A percentile compares a stretch with the other conserved stretches of the same genome.
phyloP scores from a whole-genome alignment of 495 filamentous ascomycete genomes.

The Hypoxylon crocopeplum region DNA sequence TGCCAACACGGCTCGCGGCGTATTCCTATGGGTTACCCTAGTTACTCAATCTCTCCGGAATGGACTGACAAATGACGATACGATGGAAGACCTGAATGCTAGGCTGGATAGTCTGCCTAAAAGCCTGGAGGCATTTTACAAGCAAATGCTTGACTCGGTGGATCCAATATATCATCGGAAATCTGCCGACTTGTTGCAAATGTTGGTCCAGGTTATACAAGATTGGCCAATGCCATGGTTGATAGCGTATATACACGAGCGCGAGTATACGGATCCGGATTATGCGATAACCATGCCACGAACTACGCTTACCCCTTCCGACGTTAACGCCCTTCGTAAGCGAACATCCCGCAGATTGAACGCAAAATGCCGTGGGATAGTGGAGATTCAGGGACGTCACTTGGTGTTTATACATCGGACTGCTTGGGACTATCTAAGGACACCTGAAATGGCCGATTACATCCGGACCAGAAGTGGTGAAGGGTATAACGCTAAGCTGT shows the following conservation, averaged over 20 bases:
- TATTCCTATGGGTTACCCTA: slow-evolving; percentile 54
- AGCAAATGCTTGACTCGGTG: slow-evolving; percentile 25
- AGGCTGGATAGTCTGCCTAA: slow-evolving; percentile 38
- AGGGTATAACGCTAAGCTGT: background rate
- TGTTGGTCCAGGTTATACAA: background rate
- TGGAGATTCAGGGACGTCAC: slow-evolving; percentile 1
- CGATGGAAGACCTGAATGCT: slow-evolving; percentile 21
- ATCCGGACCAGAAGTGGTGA: background rate
- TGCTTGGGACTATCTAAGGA: slow-evolving; percentile 24
- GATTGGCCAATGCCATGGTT: background rate
- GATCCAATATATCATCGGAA: slow-evolving; percentile 17
- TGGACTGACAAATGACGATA: slow-evolving; percentile 44
- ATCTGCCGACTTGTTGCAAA: slow-evolving; percentile 11
- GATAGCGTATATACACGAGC: slow-evolving; percentile 1
- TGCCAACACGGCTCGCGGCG: slow-evolving; percentile 39
- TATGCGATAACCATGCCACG: slow-evolving; percentile 4
- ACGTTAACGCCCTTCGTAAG: background rate
- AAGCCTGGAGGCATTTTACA: slow-evolving; percentile 40
- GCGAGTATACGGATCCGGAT: slow-evolving; percentile 10
- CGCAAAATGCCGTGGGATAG: slow-evolving; percentile 17
- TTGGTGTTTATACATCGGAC: slow-evolving; percentile 34
- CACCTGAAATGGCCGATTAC: slow-evolving; percentile 5
- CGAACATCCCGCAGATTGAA: slow-evolving; percentile 12
- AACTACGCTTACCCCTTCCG: background rate
- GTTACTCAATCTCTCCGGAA: slow-evolving; percentile 39